A percentile compares a stretch with the other conserved stretches of the same genome.
Conservation (phyloP, 2,329 filamentous ascomycete species). For the Exophiala phaeomuriformis region DNA sequence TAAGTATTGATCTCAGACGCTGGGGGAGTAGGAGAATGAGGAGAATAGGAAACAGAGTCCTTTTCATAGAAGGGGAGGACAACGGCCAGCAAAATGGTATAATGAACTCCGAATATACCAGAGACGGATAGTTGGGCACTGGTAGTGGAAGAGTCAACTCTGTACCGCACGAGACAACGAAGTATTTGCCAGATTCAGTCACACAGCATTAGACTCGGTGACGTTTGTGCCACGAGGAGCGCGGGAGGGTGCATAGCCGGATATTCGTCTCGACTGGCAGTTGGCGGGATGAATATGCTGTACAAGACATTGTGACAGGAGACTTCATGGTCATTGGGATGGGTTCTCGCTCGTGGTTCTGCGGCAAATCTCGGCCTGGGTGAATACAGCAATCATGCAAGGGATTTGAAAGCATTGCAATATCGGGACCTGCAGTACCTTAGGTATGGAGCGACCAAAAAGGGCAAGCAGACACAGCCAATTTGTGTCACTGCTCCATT, state of each 20-base stretch:
- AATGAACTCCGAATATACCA: background rate
- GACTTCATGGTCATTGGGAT: background rate
- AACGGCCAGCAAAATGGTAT: background rate
- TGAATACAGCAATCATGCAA: background rate
- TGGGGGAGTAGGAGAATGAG: too few relatives aligned
- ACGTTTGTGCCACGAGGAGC: slow-evolving; percentile 10
- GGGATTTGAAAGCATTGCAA: background rate
- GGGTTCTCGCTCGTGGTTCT: background rate
- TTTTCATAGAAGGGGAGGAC: background rate
- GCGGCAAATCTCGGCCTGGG: background rate
- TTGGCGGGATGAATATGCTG: slow-evolving; percentile 4
- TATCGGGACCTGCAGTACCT: background rate
- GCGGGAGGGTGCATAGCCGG: slow-evolving; percentile 5
- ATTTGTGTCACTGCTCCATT: background rate
- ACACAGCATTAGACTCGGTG: slow-evolving; percentile 5
- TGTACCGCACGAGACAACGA: slow-evolving; percentile 3
- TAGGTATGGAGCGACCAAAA: background rate
- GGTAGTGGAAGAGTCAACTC: background rate
- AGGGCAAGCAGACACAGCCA: background rate
- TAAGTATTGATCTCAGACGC: too few relatives aligned
- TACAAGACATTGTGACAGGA: background rate
- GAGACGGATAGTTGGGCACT: background rate
- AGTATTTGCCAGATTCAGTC: slow-evolving; percentile 9
- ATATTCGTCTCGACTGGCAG: slow-evolving; percentile 11
- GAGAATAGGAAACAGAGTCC: too few relatives aligned